These are phyloP conservation scores for Aspergillus panamensis DNA, from an alignment of 495 filamentous ascomycete species.

Conservation along the genomic window DNA sequence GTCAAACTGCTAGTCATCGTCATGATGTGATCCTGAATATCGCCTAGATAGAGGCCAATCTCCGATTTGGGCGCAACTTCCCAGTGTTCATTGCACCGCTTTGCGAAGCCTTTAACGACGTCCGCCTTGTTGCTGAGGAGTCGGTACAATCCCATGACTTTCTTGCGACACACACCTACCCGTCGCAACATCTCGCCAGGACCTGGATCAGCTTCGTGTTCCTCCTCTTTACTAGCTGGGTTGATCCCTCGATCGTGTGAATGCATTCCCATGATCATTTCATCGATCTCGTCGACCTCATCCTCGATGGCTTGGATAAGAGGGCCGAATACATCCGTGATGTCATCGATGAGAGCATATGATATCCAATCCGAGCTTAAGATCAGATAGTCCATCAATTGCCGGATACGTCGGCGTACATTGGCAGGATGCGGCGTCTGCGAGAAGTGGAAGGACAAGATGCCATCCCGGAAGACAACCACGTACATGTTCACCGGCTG, in stretches of 20 bases:
- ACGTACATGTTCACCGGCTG: constrained; percentile 97
- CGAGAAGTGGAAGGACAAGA: constrained; percentile 93
- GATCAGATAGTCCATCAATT: constrained; percentile 90
- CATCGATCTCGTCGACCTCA: constrained; percentile 87
- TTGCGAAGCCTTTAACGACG: constrained; percentile 99
- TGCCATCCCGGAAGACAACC: constrained; percentile 92
- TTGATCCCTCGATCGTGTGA: constrained; percentile 39
- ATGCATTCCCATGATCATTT: constrained; percentile 73
- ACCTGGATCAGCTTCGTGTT: constrained; percentile 30
- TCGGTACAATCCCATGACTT: constrained; percentile 91
- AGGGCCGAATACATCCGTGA: constrained; percentile 91
- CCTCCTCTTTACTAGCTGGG: constrained; percentile 35
- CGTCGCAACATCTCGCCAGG: constrained; percentile 83
- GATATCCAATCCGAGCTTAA: constrained; percentile 96
- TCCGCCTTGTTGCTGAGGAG: constrained; percentile 96
- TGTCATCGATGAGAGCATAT: constrained; percentile 96
- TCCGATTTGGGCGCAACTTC: constrained; percentile 91
- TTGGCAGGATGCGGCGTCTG: constrained; percentile 93
- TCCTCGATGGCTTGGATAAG: constrained; percentile 85
- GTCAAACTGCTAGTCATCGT: constrained; percentile 95
- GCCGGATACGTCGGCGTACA: constrained; percentile 86
- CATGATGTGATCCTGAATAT: constrained; percentile 98
- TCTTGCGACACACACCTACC: constrained; percentile 91
- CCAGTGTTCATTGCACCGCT: constrained; percentile 97
- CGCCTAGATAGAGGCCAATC: constrained; percentile 91